Base-by-base conservation (phyloP, 345 rosid genomes). In the Hibiscus mutabilis region DNA sequence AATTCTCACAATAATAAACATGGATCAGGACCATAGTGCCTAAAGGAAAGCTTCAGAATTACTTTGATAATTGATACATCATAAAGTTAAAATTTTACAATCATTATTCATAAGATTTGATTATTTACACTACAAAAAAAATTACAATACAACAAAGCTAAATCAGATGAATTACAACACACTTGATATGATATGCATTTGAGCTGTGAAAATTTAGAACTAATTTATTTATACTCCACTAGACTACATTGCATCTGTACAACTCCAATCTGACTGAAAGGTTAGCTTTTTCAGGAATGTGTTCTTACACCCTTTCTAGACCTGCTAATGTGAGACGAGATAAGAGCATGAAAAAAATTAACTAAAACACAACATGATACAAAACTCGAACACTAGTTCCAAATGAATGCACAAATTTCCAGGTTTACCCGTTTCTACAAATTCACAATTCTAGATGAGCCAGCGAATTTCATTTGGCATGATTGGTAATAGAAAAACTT, bases 371-470 rank as follows among this genome's bases (percentile, higher is more conserved):
- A 46, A 46, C 51, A 46, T 14, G 51, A 40, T 10, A 40, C 12
- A 40, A 40, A 9, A 40, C 44, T 40, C 44, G 9, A 40, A 40
- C 44, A 40, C 44, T 40, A 56, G 16, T 15, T 19, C 63, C 56
- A 46, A n/a, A 46, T 8, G 61, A 67, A 46, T 40, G 5, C 53
- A 33, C 21, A 53, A 46, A 14, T 46, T 46, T 21, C 21, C 46
- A 37, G 49, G 13, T 53, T 53, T n/a, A 8, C 21, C 21, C 27
- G 68, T 27, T 67, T 77, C 76, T 65, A 61, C 75, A 66, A 31
- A 27, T 60, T 31, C 33, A 71, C 61, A 70, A 13, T 60, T 67
- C 77, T 13, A 70, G 80, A 75, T 58, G 82, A 65, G 79, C 81
- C 84, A 81, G 42, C 65, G 27, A 1, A 55, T 22, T n/a, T 18